A percentile compares a stretch with the other conserved stretches of the same genome.
Evolutionary conservation across 257 asterid genomes (phyloP).

Genomic region (Perilla frutescens): DNA sequence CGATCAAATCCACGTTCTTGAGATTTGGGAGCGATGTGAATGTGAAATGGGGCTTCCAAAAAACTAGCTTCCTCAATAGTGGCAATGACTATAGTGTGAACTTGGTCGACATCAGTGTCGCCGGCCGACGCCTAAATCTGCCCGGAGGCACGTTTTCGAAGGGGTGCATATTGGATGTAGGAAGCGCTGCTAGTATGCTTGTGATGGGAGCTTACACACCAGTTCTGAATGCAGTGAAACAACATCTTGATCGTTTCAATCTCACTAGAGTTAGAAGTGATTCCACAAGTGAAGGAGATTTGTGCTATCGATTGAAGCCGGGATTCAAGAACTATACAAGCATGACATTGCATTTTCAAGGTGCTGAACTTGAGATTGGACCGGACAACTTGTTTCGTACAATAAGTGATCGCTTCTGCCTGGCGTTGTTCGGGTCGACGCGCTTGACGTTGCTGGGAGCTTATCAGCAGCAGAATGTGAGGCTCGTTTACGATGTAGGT

Average conservation of each 20-base stretch:
- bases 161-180: conserved; percentile 13
- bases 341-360: conserved; percentile 28
- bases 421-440: background rate
- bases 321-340: background rate
- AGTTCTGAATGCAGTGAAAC: background rate
- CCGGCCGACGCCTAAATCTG: background rate
- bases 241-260: background rate
- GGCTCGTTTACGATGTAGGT: conserved; percentile 1
- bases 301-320: background rate
- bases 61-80: background rate
- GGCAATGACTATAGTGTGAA: background rate
- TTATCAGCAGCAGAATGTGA: conserved; percentile 29
- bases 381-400: conserved; percentile 10
- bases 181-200: background rate
- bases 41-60: background rate
- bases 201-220: conserved; percentile 2
- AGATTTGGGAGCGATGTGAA: conserved; percentile 15
- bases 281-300: background rate
- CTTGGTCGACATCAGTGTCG: background rate
- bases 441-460: conserved; percentile 15
- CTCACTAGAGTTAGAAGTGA: background rate
- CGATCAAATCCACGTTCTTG: background rate
- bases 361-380: conserved; percentile 5
- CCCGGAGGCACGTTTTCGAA: background rate
- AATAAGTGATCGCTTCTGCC: background rate